Evolutionary conservation across 345 rosid genomes (phyloP).

Genomic region (Euphorbia lathyris): DNA sequence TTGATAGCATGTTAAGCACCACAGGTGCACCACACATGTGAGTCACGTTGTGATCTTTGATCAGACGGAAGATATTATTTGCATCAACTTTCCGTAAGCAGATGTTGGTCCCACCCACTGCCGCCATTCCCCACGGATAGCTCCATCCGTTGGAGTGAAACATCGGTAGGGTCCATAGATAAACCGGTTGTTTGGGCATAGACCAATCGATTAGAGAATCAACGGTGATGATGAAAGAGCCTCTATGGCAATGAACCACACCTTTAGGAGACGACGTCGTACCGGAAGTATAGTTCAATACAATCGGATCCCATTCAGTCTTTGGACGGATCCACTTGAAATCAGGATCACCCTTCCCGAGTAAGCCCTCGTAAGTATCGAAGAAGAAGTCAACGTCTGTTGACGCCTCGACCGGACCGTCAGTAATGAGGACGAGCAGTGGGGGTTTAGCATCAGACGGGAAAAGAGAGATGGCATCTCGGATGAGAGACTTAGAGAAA

Average conservation of each 20-base stretch:
- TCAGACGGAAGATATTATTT: background rate
- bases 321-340: conserved; percentile 20
- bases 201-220: conserved; percentile 17
- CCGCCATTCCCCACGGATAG: conserved; percentile 24
- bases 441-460: conserved; percentile 3
- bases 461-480: conserved; percentile 13
- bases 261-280: conserved; percentile 30
- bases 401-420: background rate
- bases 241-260: conserved; percentile 15
- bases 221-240: conserved; percentile 8
- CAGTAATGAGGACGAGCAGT: conserved; percentile 12
- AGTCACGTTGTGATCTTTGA: conserved; percentile 16
- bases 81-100: conserved; percentile 20
- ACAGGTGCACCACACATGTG: conserved; percentile 33
- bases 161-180: conserved; percentile 26
- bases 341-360: conserved; percentile 11
- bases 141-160: conserved; percentile 30
- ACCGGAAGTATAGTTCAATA: conserved; percentile 20
- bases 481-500: background rate
- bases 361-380: conserved; percentile 16
- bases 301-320: conserved; percentile 22
- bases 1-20: conserved; percentile 23
- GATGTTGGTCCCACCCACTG: conserved; percentile 23
- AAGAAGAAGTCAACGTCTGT: conserved; percentile 2
- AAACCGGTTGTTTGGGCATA: conserved; percentile 10